Conservation (phyloP, 345 rosid species). For the Melaleuca alternifolia region DNA sequence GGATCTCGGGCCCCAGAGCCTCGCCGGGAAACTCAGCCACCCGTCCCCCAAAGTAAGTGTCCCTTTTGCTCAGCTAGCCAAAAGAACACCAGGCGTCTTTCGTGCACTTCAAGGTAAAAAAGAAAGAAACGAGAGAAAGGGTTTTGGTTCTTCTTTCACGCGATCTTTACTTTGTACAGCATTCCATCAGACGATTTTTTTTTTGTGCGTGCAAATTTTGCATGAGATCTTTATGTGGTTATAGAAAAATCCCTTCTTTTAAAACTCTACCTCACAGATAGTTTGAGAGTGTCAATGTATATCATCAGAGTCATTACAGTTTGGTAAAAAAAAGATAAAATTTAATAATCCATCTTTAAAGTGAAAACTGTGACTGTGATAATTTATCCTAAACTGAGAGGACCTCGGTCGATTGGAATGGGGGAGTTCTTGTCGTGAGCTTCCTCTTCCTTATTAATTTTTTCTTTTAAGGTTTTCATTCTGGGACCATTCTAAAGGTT, state of each 20-base stretch:
- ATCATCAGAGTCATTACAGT: neutral
- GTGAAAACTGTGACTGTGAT: neutral
- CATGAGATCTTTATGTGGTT: neutral
- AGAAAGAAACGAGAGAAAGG: neutral
- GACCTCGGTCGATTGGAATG: neutral
- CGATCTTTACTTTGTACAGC: neutral
- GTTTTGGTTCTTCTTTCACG: neutral
- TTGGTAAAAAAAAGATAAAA: neutral
- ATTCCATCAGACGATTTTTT: neutral
- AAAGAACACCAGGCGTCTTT: neutral
- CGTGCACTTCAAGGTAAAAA: neutral
- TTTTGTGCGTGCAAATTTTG: neutral
- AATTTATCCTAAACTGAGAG: neutral
- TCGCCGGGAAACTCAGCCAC: conserved; percentile 49
- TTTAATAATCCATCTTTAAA: neutral
- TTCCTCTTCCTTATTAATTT: neutral
- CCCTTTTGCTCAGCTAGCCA: neutral
- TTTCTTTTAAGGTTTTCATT: neutral
- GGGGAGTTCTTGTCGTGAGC: neutral
- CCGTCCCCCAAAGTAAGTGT: conserved; percentile 70
- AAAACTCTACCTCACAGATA: neutral
- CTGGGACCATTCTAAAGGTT: neutral
- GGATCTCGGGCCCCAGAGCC: conserved; percentile 53
- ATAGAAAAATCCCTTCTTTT: neutral
- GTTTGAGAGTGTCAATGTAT: neutral